A percentile compares a stretch with the other conserved stretches of the same genome.
Evolutionary conservation across 202 grass and related monocot genomes (phyloP).

Genomic region (Eragrostis tef): DNA sequence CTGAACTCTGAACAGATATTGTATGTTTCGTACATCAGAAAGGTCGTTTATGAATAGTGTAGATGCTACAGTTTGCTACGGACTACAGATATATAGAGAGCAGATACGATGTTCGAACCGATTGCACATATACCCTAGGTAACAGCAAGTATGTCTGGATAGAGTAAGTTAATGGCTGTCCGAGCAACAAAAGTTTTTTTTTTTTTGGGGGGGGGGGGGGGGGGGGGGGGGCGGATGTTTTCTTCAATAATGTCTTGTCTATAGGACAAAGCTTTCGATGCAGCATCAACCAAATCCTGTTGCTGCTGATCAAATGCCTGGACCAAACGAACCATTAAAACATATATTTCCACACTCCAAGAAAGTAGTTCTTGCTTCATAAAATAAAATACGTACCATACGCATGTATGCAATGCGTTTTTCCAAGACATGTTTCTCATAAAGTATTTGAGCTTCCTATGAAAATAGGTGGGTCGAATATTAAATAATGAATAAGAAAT

Average conservation of each 20-base stretch:
- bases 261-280: slow-evolving; percentile 97
- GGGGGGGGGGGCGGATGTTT: too few species aligned
- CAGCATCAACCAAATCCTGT: slow-evolving; percentile 94
- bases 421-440: slow-evolving; percentile 83
- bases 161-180: slow-evolving; percentile 10
- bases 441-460: slow-evolving; percentile 89
- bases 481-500: slow-evolving; percentile 6
- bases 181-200: background rate
- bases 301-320: slow-evolving; percentile 98
- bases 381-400: slow-evolving; percentile 56
- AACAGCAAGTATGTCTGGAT: slow-evolving; percentile 20
- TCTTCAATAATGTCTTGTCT: slow-evolving; percentile 96
- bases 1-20: background rate
- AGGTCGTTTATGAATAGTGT: slow-evolving; percentile 15
- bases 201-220: too few species aligned
- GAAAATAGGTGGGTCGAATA: slow-evolving; percentile 28
- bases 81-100: slow-evolving; percentile 2
- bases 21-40: slow-evolving; percentile 9
- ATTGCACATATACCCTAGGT: background rate
- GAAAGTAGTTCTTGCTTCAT: slow-evolving; percentile 9
- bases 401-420: slow-evolving; percentile 95
- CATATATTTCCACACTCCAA: slow-evolving; percentile 4
- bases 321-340: slow-evolving; percentile 22
- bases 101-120: slow-evolving; percentile 12
- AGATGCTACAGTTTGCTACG: background rate